Percentiles rank a stretch among this genome's conserved stretches.
Conservation (phyloP, 2,329 filamentous ascomycete species). For the Fusarium sp. region DNA sequence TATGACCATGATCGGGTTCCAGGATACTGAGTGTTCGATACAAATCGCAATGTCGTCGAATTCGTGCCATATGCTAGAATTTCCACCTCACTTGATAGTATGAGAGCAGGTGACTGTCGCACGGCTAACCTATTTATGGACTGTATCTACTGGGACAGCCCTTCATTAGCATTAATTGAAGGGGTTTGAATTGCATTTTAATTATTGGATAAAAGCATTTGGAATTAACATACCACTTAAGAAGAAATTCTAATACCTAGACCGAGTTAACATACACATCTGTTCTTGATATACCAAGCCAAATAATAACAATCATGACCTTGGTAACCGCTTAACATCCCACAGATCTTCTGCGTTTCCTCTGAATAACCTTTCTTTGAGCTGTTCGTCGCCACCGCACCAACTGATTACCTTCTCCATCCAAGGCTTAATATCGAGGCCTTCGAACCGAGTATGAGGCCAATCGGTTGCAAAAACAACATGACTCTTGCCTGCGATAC, state of each 20-base stretch:
- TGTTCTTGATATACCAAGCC: neutral
- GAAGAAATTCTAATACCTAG: too few relatives aligned
- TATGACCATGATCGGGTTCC: neutral
- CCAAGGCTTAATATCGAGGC: constrained; percentile 60
- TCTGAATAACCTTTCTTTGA: constrained; percentile 64
- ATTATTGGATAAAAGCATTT: neutral
- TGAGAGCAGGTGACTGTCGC: neutral
- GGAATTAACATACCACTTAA: neutral
- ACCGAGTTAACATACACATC: too few relatives aligned
- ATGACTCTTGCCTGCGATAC: constrained; percentile 52
- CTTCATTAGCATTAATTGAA: neutral
- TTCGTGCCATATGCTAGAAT: neutral
- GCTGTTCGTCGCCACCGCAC: constrained; percentile 57
- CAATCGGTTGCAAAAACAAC: constrained; percentile 71
- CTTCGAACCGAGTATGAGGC: constrained; percentile 72
- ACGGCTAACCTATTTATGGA: neutral
- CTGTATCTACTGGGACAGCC: neutral
- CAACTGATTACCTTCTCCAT: constrained; percentile 64
- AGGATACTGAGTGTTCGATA: neutral
- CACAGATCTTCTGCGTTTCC: constrained; percentile 65
- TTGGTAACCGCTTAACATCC: constrained; percentile 32
- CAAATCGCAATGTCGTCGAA: neutral
- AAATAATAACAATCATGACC: neutral
- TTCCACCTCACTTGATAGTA: neutral
- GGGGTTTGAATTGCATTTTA: neutral